Conservation (phyloP, 208 protist species). For the Endotrypanum monterogeii region DNA sequence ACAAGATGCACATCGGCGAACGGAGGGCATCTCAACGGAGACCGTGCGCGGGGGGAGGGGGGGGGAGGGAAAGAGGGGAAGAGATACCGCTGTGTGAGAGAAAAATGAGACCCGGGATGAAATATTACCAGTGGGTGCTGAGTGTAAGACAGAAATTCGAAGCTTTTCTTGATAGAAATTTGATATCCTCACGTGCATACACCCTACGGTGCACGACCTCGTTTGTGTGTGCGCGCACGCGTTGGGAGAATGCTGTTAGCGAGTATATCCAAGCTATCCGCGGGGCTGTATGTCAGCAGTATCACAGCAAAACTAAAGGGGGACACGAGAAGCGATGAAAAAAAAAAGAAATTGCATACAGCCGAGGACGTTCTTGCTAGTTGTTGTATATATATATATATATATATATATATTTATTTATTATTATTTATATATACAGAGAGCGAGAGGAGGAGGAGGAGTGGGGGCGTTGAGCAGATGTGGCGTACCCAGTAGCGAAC, state of each 20-base stretch:
- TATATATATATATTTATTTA: too few species aligned
- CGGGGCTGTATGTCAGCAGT: background rate
- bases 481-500: background rate
- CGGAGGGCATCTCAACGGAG: background rate
- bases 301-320: background rate
- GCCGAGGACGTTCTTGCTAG: background rate
- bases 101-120: background rate
- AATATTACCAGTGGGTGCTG: too few species aligned
- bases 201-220: background rate
- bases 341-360: background rate
- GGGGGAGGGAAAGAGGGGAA: background rate
- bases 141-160: background rate
- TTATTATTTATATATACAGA: background rate
- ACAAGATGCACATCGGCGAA: too few species aligned
- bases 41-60: background rate
- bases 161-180: background rate
- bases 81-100: background rate
- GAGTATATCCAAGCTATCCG: background rate
- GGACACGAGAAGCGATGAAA: background rate
- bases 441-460: background rate
- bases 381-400: too few species aligned
- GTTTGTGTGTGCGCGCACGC: conserved; percentile 1
- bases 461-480: background rate
- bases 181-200: background rate
- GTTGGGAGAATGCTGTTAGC: background rate